Conservation (phyloP, 2,329 filamentous ascomycete genomes). For the Exophiala spinifera region DNA sequence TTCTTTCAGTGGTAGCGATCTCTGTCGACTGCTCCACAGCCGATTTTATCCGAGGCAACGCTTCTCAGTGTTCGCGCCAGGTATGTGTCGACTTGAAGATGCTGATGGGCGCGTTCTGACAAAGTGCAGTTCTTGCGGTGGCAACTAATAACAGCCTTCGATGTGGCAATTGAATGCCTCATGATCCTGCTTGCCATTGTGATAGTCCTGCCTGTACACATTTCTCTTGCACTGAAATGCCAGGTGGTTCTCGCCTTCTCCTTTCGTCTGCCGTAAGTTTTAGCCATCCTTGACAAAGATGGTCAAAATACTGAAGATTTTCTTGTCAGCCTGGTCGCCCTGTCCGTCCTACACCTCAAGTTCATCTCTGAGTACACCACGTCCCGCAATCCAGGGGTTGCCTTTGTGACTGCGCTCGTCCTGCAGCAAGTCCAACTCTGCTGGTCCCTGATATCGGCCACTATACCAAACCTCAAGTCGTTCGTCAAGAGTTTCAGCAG, state of each 20-base stretch:
- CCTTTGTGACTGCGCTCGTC: constrained; percentile 35
- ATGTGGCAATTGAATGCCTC: constrained; percentile 34
- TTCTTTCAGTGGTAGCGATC: constrained; percentile 27
- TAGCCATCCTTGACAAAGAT: not conserved
- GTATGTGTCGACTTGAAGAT: constrained; percentile 2
- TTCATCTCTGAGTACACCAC: constrained; percentile 33
- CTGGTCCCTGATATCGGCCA: constrained; percentile 42
- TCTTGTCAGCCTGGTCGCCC: constrained; percentile 32
- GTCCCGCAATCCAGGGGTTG: constrained; percentile 33
- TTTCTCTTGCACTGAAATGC: constrained; percentile 23
- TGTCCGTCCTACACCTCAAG: constrained; percentile 36
- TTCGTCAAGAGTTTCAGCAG: constrained; percentile 43
- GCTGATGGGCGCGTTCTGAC: not conserved
- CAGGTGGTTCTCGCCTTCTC: constrained; percentile 38
- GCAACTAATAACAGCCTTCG: constrained; percentile 40
- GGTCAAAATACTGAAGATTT: not conserved
- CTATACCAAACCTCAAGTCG: constrained; percentile 41
- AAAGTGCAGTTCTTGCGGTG: constrained; percentile 30
- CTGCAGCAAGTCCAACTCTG: constrained; percentile 40
- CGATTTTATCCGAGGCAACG: constrained; percentile 11
- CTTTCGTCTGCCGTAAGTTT: constrained; percentile 36
- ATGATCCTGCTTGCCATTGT: constrained; percentile 28
- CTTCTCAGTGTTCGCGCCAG: constrained; percentile 18
- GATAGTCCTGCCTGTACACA: constrained; percentile 30
- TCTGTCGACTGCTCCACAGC: constrained; percentile 21